A percentile compares a stretch with the other conserved stretches of the same genome.
phyloP scores from a whole-genome alignment of 1,284 basidiomycete species.

The Papiliotrema fonsecae region DNA sequence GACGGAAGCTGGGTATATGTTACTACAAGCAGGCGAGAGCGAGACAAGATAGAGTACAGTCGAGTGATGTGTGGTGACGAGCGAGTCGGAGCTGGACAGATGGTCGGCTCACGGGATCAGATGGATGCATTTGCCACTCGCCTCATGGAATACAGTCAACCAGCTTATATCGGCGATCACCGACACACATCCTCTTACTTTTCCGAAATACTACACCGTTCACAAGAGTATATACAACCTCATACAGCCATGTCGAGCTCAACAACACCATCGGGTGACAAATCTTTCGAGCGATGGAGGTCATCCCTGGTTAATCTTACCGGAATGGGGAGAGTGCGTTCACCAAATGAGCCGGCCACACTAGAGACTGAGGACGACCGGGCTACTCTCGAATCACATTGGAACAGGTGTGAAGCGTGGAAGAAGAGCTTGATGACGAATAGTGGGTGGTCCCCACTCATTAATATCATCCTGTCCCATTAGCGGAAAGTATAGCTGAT shows the following conservation, averaged over 20 bases:
- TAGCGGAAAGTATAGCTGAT: neutral
- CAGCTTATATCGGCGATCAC: no score
- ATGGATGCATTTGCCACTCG: no score
- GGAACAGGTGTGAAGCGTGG: constrained; percentile 51
- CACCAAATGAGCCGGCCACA: constrained; percentile 26
- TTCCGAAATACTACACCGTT: no score
- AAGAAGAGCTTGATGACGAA: constrained; percentile 48
- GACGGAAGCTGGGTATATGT: no score
- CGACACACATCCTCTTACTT: no score
- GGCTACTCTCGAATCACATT: constrained; percentile 40
- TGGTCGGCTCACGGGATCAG: no score
- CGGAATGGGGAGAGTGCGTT: constrained; percentile 45
- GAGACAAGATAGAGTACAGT: no score
- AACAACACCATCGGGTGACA: neutral
- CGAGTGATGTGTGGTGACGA: no score
- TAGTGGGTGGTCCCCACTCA: constrained; percentile 44
- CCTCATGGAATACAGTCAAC: no score
- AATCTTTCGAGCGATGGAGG: constrained; percentile 46
- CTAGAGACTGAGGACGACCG: constrained; percentile 17
- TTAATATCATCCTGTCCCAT: neutral
- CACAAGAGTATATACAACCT: neutral
- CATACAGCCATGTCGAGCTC: neutral
- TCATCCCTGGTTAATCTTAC: constrained; percentile 43
- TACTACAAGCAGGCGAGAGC: no score
- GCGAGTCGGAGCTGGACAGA: no score